A percentile compares a stretch with the other conserved stretches of the same genome.
These are phyloP conservation scores for Talaromyces nanjingensis DNA, from an alignment of 495 filamentous ascomycete species.

Conservation along the genomic window DNA sequence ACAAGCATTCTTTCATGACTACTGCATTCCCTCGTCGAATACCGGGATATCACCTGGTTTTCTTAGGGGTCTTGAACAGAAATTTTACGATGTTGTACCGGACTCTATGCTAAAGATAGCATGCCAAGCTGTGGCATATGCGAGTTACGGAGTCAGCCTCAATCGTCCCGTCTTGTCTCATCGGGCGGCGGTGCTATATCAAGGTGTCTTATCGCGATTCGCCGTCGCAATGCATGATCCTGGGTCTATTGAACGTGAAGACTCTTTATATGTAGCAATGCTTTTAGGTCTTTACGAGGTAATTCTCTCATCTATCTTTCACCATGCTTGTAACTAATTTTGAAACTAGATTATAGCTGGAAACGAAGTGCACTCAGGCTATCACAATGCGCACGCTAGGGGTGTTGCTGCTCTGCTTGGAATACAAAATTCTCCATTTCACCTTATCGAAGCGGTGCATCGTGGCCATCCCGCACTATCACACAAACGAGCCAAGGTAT, in stretches of 20 bases:
- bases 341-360: constrained; percentile 17
- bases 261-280: constrained; percentile 17
- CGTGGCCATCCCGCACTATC: constrained; percentile 12
- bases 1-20: constrained; percentile 27
- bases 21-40: constrained; percentile 16
- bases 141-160: constrained; percentile 20
- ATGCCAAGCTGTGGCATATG: constrained; percentile 22
- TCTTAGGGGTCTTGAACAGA: constrained; percentile 20
- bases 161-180: constrained; percentile 15
- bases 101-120: constrained; percentile 21
- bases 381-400: constrained; percentile 20
- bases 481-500: constrained; percentile 6
- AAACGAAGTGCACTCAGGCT: constrained; percentile 12
- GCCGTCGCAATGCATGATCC: constrained; percentile 14
- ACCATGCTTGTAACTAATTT: constrained; percentile 4
- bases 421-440: constrained; percentile 15
- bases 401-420: constrained; percentile 19
- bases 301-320: not conserved
- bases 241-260: constrained; percentile 5
- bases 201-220: constrained; percentile 19
- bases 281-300: constrained; percentile 28
- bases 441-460: constrained; percentile 14
- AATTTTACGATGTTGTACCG: constrained; percentile 13
- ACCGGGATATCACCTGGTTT: constrained; percentile 18
- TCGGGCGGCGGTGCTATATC: constrained; percentile 19